phyloP scores from a whole-genome alignment of 495 filamentous ascomycete genomes.

The Penicillium taxi region DNA sequence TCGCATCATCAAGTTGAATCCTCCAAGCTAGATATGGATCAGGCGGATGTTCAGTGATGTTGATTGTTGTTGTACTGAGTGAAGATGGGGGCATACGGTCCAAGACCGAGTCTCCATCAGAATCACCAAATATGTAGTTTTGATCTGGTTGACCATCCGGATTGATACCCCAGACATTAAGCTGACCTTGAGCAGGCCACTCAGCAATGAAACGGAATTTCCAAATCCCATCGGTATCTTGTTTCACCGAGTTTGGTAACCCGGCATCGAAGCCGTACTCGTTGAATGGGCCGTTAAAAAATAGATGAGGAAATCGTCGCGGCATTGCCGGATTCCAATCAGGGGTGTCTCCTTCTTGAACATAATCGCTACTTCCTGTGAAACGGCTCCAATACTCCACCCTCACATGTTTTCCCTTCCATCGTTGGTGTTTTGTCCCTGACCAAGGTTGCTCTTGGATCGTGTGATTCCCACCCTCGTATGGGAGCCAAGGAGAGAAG shows the following conservation, averaged over 20 bases:
- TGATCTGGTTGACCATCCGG: conserved; percentile 56
- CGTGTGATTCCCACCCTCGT: conserved; percentile 42
- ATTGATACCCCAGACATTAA: conserved; percentile 66
- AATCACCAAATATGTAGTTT: conserved; percentile 51
- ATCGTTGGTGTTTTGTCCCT: conserved; percentile 53
- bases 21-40: conserved; percentile 50
- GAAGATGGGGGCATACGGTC: conserved; percentile 58
- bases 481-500: conserved; percentile 53
- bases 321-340: conserved; percentile 25
- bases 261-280: conserved; percentile 62
- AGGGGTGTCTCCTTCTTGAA: conserved; percentile 53
- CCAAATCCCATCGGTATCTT: conserved; percentile 50
- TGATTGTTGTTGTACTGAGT: conserved; percentile 47
- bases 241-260: conserved; percentile 46
- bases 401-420: conserved; percentile 57
- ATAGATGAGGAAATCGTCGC: conserved; percentile 57
- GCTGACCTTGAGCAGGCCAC: conserved; percentile 55
- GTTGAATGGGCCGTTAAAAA: conserved; percentile 58
- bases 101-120: conserved; percentile 52
- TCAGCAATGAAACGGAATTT: conserved; percentile 55
- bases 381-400: conserved; percentile 62
- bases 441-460: conserved; percentile 46
- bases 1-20: conserved; percentile 50
- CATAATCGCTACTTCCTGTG: conserved; percentile 55
- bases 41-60: conserved; percentile 51